Base-by-base conservation (phyloP, 305 asterid species). In the Fraxinus dipetala region DNA sequence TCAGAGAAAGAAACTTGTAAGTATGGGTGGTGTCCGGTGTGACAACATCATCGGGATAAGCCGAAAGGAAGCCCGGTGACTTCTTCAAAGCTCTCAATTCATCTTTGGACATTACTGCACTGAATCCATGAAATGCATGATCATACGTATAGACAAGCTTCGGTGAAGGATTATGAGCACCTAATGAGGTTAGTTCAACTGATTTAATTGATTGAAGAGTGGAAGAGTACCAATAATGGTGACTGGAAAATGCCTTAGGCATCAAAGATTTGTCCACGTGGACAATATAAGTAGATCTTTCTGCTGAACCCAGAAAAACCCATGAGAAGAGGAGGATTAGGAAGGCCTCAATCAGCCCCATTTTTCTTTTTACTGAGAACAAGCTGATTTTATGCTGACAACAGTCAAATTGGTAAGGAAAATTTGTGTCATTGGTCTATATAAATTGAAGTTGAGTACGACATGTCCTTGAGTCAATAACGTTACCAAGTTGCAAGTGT, bases 191-290 rank as follows among this genome's bases (percentile, higher is more conserved):
- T 1, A 51, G 24, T 56, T 7, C 51, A 2, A 0, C 56, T 26
- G 80, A 65, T 78, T 80, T 73, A 11, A 86, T 22, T 32, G 87
- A 80, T 18, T 81, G 78, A 54, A 85, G 14, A 35, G 67, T 80
- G 20, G 87, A 78, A 5, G 88, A 87, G 74, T 85, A 86, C 91
- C 93, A 88, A 36, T 80, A 86, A 48, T 81, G 83, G 79, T 80
- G 83, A 45, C 38, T 81, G 35, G 88, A 16, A 30, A 86, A 86
- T 61, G 85, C 85, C 28, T 78, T 85, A 1, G 92, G 92, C 92
- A 88, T 90, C 48, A 67, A 80, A 40, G 91, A 85, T 30, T 85
- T 86, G 87, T 89, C 91, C 89, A 88, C 84, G 73, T 88, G 91
- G 79, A 90, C 82, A 75, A 87, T 87, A 26, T 87, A 90, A 4